Evolutionary conservation across 2,329 filamentous ascomycete genomes (phyloP).

Genomic region (Lasiodiplodia hormozganensis): DNA sequence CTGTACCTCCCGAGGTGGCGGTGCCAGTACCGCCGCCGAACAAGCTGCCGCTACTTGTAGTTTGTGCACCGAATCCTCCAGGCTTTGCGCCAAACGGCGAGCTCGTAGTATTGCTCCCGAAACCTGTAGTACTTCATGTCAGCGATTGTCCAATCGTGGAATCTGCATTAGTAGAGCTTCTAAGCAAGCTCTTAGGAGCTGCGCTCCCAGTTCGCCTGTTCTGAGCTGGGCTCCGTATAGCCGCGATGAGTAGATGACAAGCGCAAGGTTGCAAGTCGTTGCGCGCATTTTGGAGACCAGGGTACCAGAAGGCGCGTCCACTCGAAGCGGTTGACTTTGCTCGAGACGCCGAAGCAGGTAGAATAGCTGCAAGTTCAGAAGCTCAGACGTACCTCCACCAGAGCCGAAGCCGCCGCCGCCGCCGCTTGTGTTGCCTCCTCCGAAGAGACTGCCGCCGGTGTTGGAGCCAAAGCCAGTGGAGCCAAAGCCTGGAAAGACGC

Average conservation of each 20-base stretch:
- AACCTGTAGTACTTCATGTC: slow-evolving; percentile 27
- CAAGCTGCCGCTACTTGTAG: slow-evolving; percentile 34
- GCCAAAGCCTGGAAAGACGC: slow-evolving; percentile 48
- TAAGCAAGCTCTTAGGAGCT: not conserved
- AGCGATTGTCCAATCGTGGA: not conserved
- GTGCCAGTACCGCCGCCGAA: slow-evolving; percentile 36
- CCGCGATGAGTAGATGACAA: not conserved
- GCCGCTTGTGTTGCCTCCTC: slow-evolving; percentile 34
- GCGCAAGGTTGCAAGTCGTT: not conserved
- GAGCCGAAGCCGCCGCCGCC: slow-evolving; percentile 40
- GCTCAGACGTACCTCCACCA: slow-evolving; percentile 31
- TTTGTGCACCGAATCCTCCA: slow-evolving; percentile 29
- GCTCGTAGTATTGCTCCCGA: slow-evolving; percentile 27
- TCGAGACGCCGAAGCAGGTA: slow-evolving; percentile 2
- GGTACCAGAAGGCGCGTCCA: not conserved
- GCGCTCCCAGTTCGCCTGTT: not conserved
- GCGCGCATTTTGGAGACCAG: not conserved
- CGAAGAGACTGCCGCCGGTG: slow-evolving; percentile 37
- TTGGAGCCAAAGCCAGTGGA: slow-evolving; percentile 39
- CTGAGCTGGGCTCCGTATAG: not conserved
- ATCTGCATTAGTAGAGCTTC: not conserved
- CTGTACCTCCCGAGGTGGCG: slow-evolving; percentile 32
- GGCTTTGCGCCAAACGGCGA: slow-evolving; percentile 38
- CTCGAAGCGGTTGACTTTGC: not conserved
- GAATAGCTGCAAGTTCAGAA: slow-evolving; percentile 15